phyloP scores from a whole-genome alignment of 352 stramenopile species.

The Globisporangium heterothallicum region DNA sequence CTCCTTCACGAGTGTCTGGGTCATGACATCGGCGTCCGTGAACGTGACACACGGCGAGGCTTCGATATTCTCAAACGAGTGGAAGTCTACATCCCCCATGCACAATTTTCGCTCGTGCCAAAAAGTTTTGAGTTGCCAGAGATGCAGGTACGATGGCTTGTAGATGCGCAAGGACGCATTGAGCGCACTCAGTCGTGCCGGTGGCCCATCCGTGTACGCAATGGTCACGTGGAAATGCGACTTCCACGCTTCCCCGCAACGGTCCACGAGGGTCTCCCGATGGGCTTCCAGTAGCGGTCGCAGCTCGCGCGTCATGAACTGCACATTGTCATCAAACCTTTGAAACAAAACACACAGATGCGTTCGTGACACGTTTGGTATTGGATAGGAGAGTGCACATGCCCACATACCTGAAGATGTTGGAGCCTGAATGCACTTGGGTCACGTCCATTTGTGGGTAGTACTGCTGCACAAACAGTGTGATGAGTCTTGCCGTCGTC shows the following conservation, averaged over 20 bases:
- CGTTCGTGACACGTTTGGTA: neutral
- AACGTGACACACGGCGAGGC: slow-evolving; percentile 88
- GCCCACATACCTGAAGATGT: slow-evolving; percentile 84
- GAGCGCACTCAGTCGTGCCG: slow-evolving; percentile 93
- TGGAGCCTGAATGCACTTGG: slow-evolving; percentile 93
- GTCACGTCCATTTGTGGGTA: slow-evolving; percentile 93
- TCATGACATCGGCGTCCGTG: slow-evolving; percentile 74
- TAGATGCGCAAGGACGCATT: slow-evolving; percentile 95
- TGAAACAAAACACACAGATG: neutral
- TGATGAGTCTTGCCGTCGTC: slow-evolving; percentile 89
- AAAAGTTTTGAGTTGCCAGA: slow-evolving; percentile 99
- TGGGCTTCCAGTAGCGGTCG: slow-evolving; percentile 92
- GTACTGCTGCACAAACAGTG: slow-evolving; percentile 89
- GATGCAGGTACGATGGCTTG: slow-evolving; percentile 94
- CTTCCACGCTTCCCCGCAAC: slow-evolving; percentile 90
- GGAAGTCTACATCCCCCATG: slow-evolving; percentile 95
- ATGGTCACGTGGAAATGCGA: slow-evolving; percentile 95
- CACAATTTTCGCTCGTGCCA: slow-evolving; percentile 96
- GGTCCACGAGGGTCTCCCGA: slow-evolving; percentile 89
- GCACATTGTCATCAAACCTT: slow-evolving; percentile 95
- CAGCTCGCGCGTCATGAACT: slow-evolving; percentile 95
- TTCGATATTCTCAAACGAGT: slow-evolving; percentile 97
- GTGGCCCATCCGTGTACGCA: slow-evolving; percentile 94
- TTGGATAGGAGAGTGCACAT: neutral
- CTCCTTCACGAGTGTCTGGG: slow-evolving; percentile 88